Evolutionary conservation across 2,329 filamentous ascomycete species (phyloP).

Genomic region (Venturiaceae sp.): DNA sequence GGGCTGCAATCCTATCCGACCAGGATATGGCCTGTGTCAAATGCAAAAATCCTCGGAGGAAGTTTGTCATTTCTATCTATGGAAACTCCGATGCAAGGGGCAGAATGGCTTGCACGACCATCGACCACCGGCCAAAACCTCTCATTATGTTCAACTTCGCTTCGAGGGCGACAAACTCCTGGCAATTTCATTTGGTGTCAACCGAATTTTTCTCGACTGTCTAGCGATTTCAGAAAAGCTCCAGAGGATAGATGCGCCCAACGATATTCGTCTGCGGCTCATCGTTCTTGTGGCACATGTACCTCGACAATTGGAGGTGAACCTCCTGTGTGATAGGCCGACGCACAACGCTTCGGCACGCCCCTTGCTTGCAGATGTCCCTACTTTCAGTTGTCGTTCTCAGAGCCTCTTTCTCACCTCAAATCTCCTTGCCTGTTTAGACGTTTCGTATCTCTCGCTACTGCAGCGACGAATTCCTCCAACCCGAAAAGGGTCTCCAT

Average conservation of each 20-base stretch:
- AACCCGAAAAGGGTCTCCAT: no score
- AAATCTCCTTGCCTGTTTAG: not conserved
- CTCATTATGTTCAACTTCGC: no score
- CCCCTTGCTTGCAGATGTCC: not conserved
- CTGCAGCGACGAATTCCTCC: not conserved
- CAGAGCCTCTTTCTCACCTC: not conserved
- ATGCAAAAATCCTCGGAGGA: not conserved
- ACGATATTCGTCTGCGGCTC: not conserved
- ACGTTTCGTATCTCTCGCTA: not conserved
- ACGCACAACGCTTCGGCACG: not conserved
- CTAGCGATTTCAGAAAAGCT: no score
- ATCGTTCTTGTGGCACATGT: no score
- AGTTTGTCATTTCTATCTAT: not conserved
- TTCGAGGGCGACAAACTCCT: no score
- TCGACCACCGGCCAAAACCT: no score
- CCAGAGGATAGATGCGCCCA: not conserved
- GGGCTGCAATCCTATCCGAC: no score
- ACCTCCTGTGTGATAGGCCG: not conserved
- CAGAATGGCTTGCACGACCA: not conserved
- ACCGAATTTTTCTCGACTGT: no score
- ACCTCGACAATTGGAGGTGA: no score
- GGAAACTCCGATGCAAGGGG: not conserved
- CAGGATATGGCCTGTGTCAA: no score
- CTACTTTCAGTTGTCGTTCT: not conserved
- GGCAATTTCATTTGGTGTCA: no score